Evolutionary conservation across 495 filamentous ascomycete species (phyloP), one percentile per base, ranked within the genome.

Genomic region (Filosporella fistucella): DNA sequence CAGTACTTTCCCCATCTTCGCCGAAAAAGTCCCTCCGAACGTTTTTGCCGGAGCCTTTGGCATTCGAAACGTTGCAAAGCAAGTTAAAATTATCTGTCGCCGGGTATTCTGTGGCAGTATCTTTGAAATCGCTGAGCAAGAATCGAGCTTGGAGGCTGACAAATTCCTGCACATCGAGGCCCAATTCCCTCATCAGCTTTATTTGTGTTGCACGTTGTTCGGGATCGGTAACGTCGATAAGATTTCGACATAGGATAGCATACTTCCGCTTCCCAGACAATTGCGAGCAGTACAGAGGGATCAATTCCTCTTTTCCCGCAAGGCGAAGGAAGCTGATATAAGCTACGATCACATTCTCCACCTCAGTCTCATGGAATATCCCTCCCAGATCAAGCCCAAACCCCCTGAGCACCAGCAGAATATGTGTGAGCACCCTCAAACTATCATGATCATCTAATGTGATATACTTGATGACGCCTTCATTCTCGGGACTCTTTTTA

Each of bases 281-380:
- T 54, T 85, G 81, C 21, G 88, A 84, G 29, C 85, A 90, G 65
- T 99, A 99, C 2, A 91, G 70, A 3, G 91, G 91, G 42, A 94
- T 81, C 32, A 91, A 64, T 38, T 89, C 80, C 34, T 83, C 76
- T 37, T 93, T 74, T 9, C 81, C 77, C 24, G 76, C 74, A 28
- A 82, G 66, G 22, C 84, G 76, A 11, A 97, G 72, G 47, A 84
- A 83, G 52, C 87, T 80, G 47, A 95, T 82, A 59, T 97, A 96
- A 13, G 78, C 82, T 1, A 87, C 74, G 49, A 93, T 74, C n/a
- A 86, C 68, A 55, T 81, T 80, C 53, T 91, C 84, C 16, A 62
- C 45, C 20, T 52, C 55, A 9, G 53, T 51, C 22, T 44, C 48
- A 10, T 49, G 50, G 18, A 49, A 51, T 24, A 52, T 64, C 53